Conservation (phyloP, 202 grass and related monocot species). For the Carex sylvatica region DNA sequence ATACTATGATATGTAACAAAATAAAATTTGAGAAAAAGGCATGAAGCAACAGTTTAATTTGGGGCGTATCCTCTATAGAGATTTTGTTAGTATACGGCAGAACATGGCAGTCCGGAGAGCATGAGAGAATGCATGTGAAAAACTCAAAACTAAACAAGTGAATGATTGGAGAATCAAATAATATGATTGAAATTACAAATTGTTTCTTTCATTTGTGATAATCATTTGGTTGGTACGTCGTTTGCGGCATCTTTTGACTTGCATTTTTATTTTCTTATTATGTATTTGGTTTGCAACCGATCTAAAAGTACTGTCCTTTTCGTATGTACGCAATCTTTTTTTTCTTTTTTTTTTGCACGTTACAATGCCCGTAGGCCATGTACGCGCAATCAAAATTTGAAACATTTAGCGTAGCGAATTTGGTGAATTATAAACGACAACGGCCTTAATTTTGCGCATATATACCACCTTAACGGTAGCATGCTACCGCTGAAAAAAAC, state of each 20-base stretch:
- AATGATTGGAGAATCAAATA: slow-evolving; percentile 26
- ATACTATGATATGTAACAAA: neutral
- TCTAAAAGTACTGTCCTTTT: slow-evolving; percentile 28
- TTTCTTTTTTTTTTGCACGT: no score
- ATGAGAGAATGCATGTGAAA: slow-evolving; percentile 24
- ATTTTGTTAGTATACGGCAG: neutral
- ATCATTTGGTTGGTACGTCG: slow-evolving; percentile 26
- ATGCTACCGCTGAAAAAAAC: neutral
- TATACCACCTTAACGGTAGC: neutral
- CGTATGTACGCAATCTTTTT: neutral
- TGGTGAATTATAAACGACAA: neutral
- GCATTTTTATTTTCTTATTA: neutral
- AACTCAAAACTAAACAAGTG: slow-evolving; percentile 1
- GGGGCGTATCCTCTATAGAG: neutral
- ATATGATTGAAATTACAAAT: slow-evolving; percentile 27
- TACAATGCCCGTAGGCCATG: no score
- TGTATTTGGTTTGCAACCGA: slow-evolving; percentile 8
- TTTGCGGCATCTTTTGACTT: slow-evolving; percentile 18
- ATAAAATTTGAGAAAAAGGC: neutral
- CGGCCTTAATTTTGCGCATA: neutral
- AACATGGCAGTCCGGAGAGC: slow-evolving; percentile 17
- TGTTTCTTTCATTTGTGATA: slow-evolving; percentile 18
- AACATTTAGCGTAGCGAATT: neutral
- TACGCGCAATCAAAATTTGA: slow-evolving; percentile 11
- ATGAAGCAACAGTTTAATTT: neutral